Evolutionary conservation across 2,329 filamentous ascomycete species (phyloP), one percentile per base, ranked within the genome.

Genomic region (Paecilomyces fulvus): DNA sequence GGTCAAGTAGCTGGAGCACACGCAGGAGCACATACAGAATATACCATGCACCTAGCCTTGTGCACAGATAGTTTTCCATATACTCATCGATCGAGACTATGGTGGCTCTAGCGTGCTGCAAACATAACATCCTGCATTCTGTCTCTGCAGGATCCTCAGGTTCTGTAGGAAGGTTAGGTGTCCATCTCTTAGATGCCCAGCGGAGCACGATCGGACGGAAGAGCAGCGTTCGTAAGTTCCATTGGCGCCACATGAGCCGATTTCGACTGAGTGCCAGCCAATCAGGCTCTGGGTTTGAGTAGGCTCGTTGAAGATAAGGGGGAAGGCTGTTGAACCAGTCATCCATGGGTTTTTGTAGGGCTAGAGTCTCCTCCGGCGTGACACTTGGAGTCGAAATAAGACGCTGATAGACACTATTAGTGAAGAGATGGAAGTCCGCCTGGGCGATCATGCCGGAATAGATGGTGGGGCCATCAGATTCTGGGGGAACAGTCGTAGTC

Each of bases 341-440:
- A 55, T 75, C 74, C 58, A 77, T 74, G 31, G 72, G 70, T 48
- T 70, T 72, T 56, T 75, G 70, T 4, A 77, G 68, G 51, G 62
- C 64, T 17, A 75, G 56, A 0, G 75, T 71, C 57, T 77, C 74
- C 59, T 74, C 70, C 10, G 74, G 66, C 1, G 74, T 71, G 17
- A 74, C 69, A 37, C 66, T 69, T 11, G 74, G 74, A 43, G 63
- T 73, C 3, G 75, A 76, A 17, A 77, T 75, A 30, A 77, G 66
- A 14, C 73, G 73, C 55, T 75, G 73, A 56, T 77, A 76, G 43
- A 77, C 70, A 55, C 67, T 68, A 37, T 76, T 76, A n/a, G 75
- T 76, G 25, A 72, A 66, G 7, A 75, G 64, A 58, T 77, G 75
- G 53, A 77, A 75, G 30, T 65, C 65, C 8, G 74, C 66, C 60